phyloP scores from a whole-genome alignment of 306 rosid genomes.

The Calophaca sinica region DNA sequence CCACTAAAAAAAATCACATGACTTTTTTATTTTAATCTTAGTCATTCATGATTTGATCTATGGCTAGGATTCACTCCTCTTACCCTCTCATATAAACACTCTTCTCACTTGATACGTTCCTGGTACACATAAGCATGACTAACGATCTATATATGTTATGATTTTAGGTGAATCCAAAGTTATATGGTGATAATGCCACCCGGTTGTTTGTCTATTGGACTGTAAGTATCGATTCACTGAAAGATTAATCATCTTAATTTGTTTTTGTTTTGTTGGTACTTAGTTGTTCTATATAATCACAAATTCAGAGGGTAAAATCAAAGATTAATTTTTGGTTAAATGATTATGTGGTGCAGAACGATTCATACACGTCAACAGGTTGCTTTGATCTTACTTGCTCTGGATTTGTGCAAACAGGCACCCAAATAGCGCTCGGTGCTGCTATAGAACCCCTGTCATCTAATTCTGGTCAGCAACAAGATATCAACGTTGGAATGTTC shows the following conservation, averaged over 20 bases:
- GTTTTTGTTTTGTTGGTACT: not conserved
- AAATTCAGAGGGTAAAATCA: not conserved
- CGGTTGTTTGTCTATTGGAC: conserved; percentile 68
- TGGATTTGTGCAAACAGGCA: conserved; percentile 70
- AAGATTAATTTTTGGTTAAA: not conserved
- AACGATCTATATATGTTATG: not conserved
- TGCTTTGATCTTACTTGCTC: conserved; percentile 73
- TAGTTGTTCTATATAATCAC: not conserved
- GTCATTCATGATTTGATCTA: no score
- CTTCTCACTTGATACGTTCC: no score
- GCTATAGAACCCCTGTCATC: conserved; percentile 50
- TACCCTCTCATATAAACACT: no score
- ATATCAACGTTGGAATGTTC: conserved; percentile 46
- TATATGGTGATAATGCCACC: conserved; percentile 55
- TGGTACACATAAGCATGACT: not conserved
- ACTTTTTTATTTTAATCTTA: no score
- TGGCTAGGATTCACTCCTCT: no score
- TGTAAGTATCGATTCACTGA: conserved; percentile 46
- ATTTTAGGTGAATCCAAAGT: conserved; percentile 62
- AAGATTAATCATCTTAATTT: not conserved
- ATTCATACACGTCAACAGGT: conserved; percentile 57
- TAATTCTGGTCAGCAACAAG: conserved; percentile 44
- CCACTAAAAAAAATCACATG: no score
- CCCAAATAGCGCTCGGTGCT: conserved; percentile 53
- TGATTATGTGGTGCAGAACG: conserved; percentile 39